phyloP scores from a whole-genome alignment of 805 yeast genomes.

The Millerago galiae region DNA sequence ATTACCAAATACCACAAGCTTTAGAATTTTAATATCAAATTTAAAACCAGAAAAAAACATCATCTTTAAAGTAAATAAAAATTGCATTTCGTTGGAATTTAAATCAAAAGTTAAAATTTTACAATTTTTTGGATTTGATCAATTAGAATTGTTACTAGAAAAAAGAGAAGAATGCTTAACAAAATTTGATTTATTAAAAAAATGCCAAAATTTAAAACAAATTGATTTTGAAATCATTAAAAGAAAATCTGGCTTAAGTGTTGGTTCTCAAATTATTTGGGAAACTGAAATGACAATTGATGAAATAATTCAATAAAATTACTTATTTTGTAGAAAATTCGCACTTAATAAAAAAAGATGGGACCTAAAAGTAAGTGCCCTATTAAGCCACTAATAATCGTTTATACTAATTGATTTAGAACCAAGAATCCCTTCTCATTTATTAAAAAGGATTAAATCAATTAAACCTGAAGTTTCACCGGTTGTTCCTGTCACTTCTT shows the following conservation, averaged over 20 bases:
- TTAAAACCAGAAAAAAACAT: neutral
- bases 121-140: constrained; percentile 10
- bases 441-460: constrained; percentile 3
- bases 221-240: constrained; percentile 2
- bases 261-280: constrained; percentile 11
- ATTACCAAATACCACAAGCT: constrained; percentile 7
- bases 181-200: constrained; percentile 1
- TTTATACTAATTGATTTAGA: neutral
- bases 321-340: neutral
- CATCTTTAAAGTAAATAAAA: constrained; percentile 8
- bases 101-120: constrained; percentile 10
- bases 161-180: neutral
- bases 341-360: constrained; percentile 6
- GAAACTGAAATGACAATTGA: constrained; percentile 7
- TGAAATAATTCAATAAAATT: neutral
- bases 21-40: constrained; percentile 15
- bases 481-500: constrained; percentile 27
- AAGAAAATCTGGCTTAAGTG: constrained; percentile 4
- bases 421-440: constrained; percentile 11
- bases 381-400: too few species aligned
- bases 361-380: constrained; percentile 16
- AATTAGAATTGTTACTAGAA: constrained; percentile 1
- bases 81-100: constrained; percentile 13
- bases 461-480: neutral
- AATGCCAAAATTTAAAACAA: neutral